Evolutionary conservation across 2,329 filamentous ascomycete species (phyloP).

Genomic region (Talaromyces pinophilus): DNA sequence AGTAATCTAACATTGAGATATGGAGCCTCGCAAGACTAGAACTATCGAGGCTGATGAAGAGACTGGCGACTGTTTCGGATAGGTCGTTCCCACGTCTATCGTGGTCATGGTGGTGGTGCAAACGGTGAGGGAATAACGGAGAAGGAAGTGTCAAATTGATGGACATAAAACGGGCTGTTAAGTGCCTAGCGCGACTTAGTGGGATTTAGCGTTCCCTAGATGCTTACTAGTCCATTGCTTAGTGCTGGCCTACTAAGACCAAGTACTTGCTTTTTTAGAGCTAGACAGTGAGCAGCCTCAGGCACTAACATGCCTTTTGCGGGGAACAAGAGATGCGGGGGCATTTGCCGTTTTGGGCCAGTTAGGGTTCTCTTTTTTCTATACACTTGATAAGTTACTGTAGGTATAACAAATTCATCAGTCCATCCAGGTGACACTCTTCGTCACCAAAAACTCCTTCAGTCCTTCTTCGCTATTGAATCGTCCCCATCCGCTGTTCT

Average conservation of each 20-base stretch:
- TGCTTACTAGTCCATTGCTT: not conserved
- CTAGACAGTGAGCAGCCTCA: not conserved
- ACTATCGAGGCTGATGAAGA: not conserved
- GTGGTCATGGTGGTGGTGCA: not conserved
- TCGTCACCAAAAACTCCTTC: slow-evolving; percentile 60
- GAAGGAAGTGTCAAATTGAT: not conserved
- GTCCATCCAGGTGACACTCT: slow-evolving; percentile 48
- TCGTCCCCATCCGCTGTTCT: slow-evolving; percentile 60
- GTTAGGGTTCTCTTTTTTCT: not conserved
- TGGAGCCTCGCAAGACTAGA: not conserved
- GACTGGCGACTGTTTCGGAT: not conserved
- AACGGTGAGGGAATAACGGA: not conserved
- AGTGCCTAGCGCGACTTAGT: not conserved
- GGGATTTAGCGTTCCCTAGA: not conserved
- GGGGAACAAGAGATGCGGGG: not conserved
- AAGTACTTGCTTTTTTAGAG: not conserved
- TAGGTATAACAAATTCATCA: not conserved
- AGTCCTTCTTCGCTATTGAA: slow-evolving; percentile 56
- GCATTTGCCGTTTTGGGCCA: not conserved
- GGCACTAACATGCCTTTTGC: not conserved
- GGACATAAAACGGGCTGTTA: not conserved
- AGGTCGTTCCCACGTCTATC: not conserved
- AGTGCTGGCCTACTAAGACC: not conserved
- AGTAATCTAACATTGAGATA: not conserved
- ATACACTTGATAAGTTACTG: not conserved